Conservation (phyloP, 2,329 filamentous ascomycete species). For the Tolypocladium cylindrosporum region DNA sequence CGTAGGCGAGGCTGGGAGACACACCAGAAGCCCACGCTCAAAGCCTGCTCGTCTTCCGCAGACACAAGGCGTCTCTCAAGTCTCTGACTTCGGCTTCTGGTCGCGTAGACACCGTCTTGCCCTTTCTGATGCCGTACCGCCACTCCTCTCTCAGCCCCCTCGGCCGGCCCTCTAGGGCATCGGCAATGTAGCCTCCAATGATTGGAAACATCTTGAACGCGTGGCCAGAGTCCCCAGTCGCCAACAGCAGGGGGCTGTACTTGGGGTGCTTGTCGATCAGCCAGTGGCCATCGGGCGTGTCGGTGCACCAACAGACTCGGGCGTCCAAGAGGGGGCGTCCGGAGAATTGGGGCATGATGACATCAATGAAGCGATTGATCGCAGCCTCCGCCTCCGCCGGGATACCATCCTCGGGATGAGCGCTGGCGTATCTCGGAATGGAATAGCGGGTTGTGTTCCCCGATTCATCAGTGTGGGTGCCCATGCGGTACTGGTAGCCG, state of each 20-base stretch:
- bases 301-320: conserved; percentile 15
- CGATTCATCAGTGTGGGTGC: not conserved
- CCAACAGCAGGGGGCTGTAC: conserved; percentile 8
- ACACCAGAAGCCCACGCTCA: not conserved
- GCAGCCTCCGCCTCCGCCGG: not conserved
- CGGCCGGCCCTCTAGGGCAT: not conserved
- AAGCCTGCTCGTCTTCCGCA: not conserved
- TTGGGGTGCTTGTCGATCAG: conserved; percentile 12
- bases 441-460: not conserved
- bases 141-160: not conserved
- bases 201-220: conserved; percentile 18
- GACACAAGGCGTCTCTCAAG: not conserved
- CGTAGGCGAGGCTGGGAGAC: too few relatives aligned
- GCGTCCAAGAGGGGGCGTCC: conserved; percentile 12
- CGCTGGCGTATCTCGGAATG: not conserved
- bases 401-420: not conserved
- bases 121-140: not conserved
- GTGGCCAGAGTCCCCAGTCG: conserved; percentile 14
- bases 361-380: not conserved
- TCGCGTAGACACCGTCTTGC: not conserved
- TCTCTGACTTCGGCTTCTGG: not conserved
- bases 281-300: conserved; percentile 14
- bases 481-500: not conserved
- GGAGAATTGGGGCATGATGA: conserved; percentile 8
- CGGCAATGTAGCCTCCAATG: conserved; percentile 12